Evolutionary conservation across 768 basidiomycete genomes (phyloP), one percentile per base, ranked within the genome.

Genomic region (Kwoniella dejecticola): DNA sequence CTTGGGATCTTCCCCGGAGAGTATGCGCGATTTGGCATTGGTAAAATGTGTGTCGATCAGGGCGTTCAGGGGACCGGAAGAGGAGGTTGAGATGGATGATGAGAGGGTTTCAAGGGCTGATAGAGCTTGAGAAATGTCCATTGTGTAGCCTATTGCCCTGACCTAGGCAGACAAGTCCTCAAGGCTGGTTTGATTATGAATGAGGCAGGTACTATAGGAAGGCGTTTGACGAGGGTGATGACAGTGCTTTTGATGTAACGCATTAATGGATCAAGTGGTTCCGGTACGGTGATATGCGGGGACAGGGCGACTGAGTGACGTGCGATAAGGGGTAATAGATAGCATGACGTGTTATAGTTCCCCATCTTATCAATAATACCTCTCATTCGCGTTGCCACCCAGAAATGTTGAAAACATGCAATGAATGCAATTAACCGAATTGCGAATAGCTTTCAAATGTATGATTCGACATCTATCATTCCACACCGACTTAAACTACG

Each of bases 11-110:
- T 68, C 68, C 1, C 74, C 74, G 4, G 59, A 27, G 44, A 57
- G 4, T n/a, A 75, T 59, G 38, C 67, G 64, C 23, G 57, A 27
- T n/a, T 60, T 57, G 13, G 73, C 71, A 5, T 33, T 24, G 3
- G 63, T n/a, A 42, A 75, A 69, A 23, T 72, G 69, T 8, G 59
- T 12, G 27, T 72, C 68, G 12, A 75, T 64, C n/a, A 75, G 62
- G 3, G 66, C 57, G 45, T 70, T 72, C 29, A 69, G 64, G 12
- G 67, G 69, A 7, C 60, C 70, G 40, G 66, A 73, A 17, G 60
- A 64, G 27, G 72, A 74, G 1, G 72, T 71, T 10, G 71, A 72
- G 1, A 71, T 67, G 26, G 63, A 60, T 11, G 71, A 68, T 1
- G 68, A 53, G 15, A 75, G 58, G 3, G 54, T 27, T 57, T 78